These are phyloP conservation scores for Colletotrichum gigasporum DNA, from an alignment of 2,329 filamentous ascomycete genomes.

Conservation along the genomic window DNA sequence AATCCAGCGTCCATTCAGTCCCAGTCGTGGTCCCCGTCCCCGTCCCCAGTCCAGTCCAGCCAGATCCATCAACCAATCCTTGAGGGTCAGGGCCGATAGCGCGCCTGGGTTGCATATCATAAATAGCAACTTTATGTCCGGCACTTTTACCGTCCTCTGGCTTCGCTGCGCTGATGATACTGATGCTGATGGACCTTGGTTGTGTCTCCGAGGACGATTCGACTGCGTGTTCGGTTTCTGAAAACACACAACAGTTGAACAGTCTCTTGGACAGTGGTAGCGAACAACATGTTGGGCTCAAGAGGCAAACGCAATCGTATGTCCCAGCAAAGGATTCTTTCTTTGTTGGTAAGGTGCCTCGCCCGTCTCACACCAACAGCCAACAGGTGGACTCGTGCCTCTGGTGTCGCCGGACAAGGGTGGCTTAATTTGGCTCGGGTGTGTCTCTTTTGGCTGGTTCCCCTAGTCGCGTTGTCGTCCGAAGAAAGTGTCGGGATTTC, in stretches of 20 bases:
- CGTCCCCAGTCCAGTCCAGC: slow-evolving; percentile 12
- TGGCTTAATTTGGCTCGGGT: slow-evolving; percentile 21
- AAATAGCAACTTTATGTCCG: slow-evolving; percentile 28
- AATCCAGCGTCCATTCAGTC: background rate
- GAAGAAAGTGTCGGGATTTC: slow-evolving; percentile 11
- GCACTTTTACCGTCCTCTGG: background rate
- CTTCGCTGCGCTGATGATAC: background rate
- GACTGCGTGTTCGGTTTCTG: too few relatives aligned
- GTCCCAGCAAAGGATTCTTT: slow-evolving; percentile 9
- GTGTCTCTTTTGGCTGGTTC: background rate
- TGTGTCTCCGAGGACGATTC: background rate
- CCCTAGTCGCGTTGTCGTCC: background rate
- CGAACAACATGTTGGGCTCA: background rate
- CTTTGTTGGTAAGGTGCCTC: slow-evolving; percentile 26
- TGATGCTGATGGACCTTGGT: background rate
- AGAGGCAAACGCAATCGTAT: background rate
- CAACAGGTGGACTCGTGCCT: slow-evolving; percentile 23
- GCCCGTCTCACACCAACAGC: slow-evolving; percentile 10
- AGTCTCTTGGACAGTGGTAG: background rate
- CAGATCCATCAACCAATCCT: slow-evolving; percentile 15
- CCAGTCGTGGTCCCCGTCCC: slow-evolving; percentile 3
- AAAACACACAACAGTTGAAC: background rate
- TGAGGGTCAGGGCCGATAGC: slow-evolving; percentile 4
- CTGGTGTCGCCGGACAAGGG: slow-evolving; percentile 17
- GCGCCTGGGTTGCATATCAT: slow-evolving; percentile 21